These are phyloP conservation scores for Wallacemonas sp. DNA, from an alignment of 208 protist species.

Conservation along the genomic window DNA sequence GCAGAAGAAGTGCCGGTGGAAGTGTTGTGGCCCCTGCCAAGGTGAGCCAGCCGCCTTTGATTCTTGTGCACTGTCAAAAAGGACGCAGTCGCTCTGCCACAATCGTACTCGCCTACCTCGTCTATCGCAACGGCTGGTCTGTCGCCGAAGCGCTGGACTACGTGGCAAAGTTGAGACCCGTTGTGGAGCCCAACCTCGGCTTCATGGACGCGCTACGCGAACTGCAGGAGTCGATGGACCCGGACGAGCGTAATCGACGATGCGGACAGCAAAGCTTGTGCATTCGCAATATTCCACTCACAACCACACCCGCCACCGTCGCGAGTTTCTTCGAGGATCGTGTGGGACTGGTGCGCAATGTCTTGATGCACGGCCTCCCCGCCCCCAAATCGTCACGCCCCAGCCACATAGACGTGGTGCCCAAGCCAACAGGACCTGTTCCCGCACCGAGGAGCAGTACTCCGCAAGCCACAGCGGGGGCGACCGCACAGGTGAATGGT, in stretches of 20 bases:
- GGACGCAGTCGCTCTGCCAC: slow-evolving; percentile 83
- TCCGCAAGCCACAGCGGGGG: background rate
- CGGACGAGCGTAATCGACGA: slow-evolving; percentile 42
- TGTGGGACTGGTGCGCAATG: slow-evolving; percentile 68
- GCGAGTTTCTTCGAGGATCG: slow-evolving; percentile 63
- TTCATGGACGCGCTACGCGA: slow-evolving; percentile 76
- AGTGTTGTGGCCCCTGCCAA: background rate
- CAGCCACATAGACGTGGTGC: background rate
- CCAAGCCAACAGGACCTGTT: background rate
- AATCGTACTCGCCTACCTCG: slow-evolving; percentile 84
- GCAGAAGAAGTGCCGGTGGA: background rate
- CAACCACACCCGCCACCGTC: slow-evolving; percentile 34
- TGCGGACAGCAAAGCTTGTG: slow-evolving; percentile 57
- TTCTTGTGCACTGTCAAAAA: slow-evolving; percentile 87
- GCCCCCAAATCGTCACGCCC: background rate
- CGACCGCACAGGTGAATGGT: background rate
- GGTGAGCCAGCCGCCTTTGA: slow-evolving; percentile 26
- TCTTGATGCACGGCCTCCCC: slow-evolving; percentile 39
- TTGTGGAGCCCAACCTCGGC: slow-evolving; percentile 77
- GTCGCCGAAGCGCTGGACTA: slow-evolving; percentile 82
- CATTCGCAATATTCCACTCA: slow-evolving; percentile 42
- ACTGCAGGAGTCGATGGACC: slow-evolving; percentile 61
- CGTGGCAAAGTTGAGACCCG: slow-evolving; percentile 49
- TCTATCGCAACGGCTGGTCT: slow-evolving; percentile 81
- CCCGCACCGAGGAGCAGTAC: background rate